Base-by-base conservation (phyloP, 495 filamentous ascomycete species). In the Extremus antarcticus region DNA sequence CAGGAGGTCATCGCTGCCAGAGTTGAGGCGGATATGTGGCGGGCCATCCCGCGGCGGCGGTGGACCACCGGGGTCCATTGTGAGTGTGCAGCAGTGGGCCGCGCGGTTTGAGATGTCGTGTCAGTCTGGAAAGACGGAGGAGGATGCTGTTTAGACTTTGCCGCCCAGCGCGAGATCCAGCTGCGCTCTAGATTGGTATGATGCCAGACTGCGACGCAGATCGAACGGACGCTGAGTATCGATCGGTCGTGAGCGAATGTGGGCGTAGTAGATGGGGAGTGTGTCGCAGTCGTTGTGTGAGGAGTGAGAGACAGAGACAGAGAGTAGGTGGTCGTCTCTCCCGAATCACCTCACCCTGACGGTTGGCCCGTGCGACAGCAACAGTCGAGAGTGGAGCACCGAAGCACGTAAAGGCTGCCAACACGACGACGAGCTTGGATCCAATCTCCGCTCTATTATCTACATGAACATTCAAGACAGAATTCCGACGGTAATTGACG, bases 1-100 rank as follows among this genome's bases (percentile, higher is more conserved):
- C 48, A 78, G 70, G 7, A 78, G 71, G 58, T 82, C 72, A 51
- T 79, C 73, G 40, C 68, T 71, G 15, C 74, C 79, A 15, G 78
- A 81, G 56, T 84, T 84, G 25, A 85, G 72, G 46, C 76, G 73
- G 45, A 84, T 76, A 54, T 82, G 80, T 55, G 78, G 77, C 61
- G 70, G 41, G 11, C 20, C 55, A 51, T 52, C 25, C 13, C 59
- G 54, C n/a, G 13, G 47, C 17, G 55, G 55, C 21, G 50, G 54
- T 24, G 58, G 56, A 25, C 23, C 46, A 25, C 23, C 46, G 20
- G 46, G 21, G 19, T 22, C 19, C 46, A 49, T 49, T 15, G 20
- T 17, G 46, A 17, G 20, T 17, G 20, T 25, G 46, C 10, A 25
- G 21, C 15, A 25, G 13, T 22, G 10, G 29, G 48, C 17, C 3